Conservation (phyloP, 805 yeast species). For the Danielia oregonensis region DNA sequence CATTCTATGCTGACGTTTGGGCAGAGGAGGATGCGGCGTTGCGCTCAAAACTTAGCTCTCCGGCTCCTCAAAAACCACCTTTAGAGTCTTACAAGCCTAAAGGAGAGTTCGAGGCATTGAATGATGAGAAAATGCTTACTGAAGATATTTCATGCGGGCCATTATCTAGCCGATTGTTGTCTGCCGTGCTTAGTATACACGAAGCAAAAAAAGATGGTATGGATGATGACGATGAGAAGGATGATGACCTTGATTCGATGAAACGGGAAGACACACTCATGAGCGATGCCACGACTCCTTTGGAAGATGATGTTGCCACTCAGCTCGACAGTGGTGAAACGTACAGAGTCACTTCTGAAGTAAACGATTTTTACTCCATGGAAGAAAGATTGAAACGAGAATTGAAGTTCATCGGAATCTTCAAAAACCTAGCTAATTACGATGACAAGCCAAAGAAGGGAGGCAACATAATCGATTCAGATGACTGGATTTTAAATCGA, state of each 20-base stretch:
- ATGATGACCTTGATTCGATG: conserved; percentile 7
- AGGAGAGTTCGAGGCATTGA: conserved; percentile 53
- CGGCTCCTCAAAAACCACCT: conserved; percentile 42
- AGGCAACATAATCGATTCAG: conserved; percentile 45
- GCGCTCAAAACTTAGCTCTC: conserved; percentile 43
- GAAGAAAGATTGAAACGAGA: conserved; percentile 89
- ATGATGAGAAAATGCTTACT: conserved; percentile 62
- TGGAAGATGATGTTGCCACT: conserved; percentile 34
- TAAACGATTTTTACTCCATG: conserved; percentile 70
- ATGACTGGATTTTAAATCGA: conserved; percentile 69
- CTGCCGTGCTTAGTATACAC: conserved; percentile 65
- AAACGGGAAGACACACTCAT: conserved; percentile 12
- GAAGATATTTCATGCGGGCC: conserved; percentile 90
- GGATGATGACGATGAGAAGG: conserved; percentile 13
- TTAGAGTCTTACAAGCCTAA: conserved; percentile 49
- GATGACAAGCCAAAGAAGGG: conserved; percentile 16
- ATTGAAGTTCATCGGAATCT: conserved; percentile 84
- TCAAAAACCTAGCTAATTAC: conserved; percentile 53
- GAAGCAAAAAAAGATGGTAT: conserved; percentile 18
- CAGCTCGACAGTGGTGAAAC: conserved; percentile 31
- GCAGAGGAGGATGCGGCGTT: conserved; percentile 65
- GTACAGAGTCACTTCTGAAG: conserved; percentile 39
- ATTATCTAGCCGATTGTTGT: conserved; percentile 71
- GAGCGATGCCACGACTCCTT: conserved; percentile 14
- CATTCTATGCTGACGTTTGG: conserved; percentile 80